Conservation (phyloP, 2,329 filamentous ascomycete species). For the Whalleya microplaca region DNA sequence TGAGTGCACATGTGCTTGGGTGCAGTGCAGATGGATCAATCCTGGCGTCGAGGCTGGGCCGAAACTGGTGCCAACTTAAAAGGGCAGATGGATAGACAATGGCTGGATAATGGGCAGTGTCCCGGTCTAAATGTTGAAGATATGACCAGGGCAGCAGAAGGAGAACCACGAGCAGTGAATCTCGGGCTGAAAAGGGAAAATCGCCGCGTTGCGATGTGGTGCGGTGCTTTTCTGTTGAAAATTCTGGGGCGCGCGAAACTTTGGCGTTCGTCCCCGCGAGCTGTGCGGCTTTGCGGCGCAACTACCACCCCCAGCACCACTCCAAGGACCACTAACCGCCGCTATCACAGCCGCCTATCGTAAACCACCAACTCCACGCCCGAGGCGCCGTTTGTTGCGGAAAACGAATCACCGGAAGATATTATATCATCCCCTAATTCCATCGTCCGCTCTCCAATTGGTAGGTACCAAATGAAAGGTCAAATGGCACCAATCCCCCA, state of each 20-base stretch:
- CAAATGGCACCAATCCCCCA: conserved; percentile 6
- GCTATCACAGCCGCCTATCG: neutral
- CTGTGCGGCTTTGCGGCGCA: conserved; percentile 18
- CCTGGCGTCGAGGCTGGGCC: neutral
- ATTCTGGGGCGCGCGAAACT: conserved; percentile 30
- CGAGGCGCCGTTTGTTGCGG: neutral
- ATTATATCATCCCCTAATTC: neutral
- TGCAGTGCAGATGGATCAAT: neutral
- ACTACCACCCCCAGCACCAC: conserved; percentile 2
- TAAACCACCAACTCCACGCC: neutral
- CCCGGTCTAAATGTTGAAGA: neutral
- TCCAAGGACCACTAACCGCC: conserved; percentile 1
- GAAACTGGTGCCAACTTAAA: neutral
- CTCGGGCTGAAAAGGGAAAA: neutral
- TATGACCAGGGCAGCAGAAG: neutral
- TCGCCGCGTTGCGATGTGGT: conserved; percentile 14
- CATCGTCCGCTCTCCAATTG: neutral
- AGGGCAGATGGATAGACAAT: neutral
- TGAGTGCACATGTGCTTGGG: neutral
- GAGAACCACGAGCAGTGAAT: conserved; percentile 1
- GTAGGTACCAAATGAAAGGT: neutral
- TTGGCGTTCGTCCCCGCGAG: conserved; percentile 17
- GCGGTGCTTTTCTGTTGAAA: conserved; percentile 11
- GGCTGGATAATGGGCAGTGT: neutral
- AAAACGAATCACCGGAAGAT: neutral